Evolutionary conservation across 129 eudicot genomes (phyloP).

Genomic region (Chrysanthemum makinoi): DNA sequence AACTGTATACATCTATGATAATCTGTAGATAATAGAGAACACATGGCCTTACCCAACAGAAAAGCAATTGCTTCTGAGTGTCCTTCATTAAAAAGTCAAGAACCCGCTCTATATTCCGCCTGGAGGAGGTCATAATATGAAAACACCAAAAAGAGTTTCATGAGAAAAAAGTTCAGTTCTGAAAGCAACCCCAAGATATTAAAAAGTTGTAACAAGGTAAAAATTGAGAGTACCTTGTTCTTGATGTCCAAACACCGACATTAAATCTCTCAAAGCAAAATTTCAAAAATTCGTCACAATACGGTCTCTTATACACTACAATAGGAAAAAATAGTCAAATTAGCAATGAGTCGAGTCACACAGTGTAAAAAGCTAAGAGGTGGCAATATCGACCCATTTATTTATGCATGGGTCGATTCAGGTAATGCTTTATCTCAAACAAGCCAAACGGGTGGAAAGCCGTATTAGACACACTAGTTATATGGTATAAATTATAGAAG

Average conservation of each 20-base stretch:
- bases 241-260: slow-evolving; percentile 94
- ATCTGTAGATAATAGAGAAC: no score
- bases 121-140: slow-evolving; percentile 28
- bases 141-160: slow-evolving; percentile 18
- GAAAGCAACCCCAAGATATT: slow-evolving; percentile 8
- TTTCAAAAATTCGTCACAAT: slow-evolving; percentile 77
- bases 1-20: no score
- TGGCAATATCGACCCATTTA: background rate
- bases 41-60: slow-evolving; percentile 72
- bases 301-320: slow-evolving; percentile 87
- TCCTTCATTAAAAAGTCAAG: slow-evolving; percentile 65
- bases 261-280: slow-evolving; percentile 79
- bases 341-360: slow-evolving; percentile 11
- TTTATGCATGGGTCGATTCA: background rate
- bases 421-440: background rate
- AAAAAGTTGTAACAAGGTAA: background rate
- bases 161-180: slow-evolving; percentile 6
- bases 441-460: no score
- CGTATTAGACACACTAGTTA: background rate
- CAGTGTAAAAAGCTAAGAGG: background rate
- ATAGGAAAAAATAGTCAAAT: slow-evolving; percentile 24
- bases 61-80: slow-evolving; percentile 45
- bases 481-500: background rate
- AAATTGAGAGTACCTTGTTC: slow-evolving; percentile 50
- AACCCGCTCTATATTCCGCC: slow-evolving; percentile 60